Conservation (phyloP, 805 yeast genomes). For the Danielia oregonensis region DNA sequence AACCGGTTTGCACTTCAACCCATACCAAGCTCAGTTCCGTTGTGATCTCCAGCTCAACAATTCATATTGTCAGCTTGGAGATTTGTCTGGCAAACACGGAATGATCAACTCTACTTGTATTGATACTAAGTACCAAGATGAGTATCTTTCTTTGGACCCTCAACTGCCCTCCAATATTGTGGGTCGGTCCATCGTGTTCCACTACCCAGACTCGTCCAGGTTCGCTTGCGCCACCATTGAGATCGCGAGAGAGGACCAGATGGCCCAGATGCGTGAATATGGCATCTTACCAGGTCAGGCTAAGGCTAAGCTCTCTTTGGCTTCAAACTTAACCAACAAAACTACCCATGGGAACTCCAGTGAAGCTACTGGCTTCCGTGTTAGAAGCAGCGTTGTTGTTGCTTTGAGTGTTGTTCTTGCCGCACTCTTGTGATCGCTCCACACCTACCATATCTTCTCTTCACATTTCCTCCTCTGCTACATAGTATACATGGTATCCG, state of each 20-base stretch:
- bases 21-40: slow-evolving; percentile 49
- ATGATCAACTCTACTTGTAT: slow-evolving; percentile 66
- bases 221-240: slow-evolving; percentile 18
- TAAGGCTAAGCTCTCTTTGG: no score
- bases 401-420: background rate
- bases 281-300: no score
- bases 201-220: slow-evolving; percentile 8
- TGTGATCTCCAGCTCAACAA: slow-evolving; percentile 53
- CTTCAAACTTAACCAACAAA: no score
- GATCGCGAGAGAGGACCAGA: slow-evolving; percentile 15
- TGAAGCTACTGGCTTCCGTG: no score
- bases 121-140: slow-evolving; percentile 60
- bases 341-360: no score
- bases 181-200: slow-evolving; percentile 42
- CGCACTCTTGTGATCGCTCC: background rate
- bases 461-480: slow-evolving; percentile 8
- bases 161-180: slow-evolving; percentile 55
- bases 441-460: background rate
- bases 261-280: slow-evolving; percentile 5
- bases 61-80: slow-evolving; percentile 66
- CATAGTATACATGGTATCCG: slow-evolving; percentile 1
- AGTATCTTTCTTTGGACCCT: slow-evolving; percentile 59
- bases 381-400: no score
- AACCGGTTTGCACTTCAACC: slow-evolving; percentile 59
- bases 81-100: slow-evolving; percentile 76